A percentile compares a stretch with the other conserved stretches of the same genome.
Conservation (phyloP, 2,329 filamentous ascomycete genomes). For the Aspergillus terreus region DNA sequence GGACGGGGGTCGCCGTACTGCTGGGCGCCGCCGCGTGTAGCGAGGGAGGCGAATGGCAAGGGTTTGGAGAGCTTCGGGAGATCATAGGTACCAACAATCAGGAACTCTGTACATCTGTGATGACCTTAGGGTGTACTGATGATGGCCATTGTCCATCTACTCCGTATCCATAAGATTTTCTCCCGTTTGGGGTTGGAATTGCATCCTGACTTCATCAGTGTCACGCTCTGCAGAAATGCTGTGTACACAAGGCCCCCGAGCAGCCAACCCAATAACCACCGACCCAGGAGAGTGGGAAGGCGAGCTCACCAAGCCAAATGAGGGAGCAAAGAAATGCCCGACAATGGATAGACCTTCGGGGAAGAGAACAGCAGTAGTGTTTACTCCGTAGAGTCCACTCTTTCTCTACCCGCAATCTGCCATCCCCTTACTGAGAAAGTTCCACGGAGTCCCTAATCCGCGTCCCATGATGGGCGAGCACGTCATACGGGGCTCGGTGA, state of each 20-base stretch:
- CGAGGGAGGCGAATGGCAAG: background rate
- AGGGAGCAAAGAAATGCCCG: constrained; percentile 9
- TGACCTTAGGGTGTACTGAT: background rate
- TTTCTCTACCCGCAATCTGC: background rate
- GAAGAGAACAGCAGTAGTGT: constrained; percentile 8
- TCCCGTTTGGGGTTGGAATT: too few relatives aligned
- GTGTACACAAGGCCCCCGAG: background rate
- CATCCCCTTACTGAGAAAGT: background rate
- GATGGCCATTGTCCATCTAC: too few relatives aligned
- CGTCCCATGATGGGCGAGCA: constrained; percentile 13
- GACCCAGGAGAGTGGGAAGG: constrained; percentile 14
- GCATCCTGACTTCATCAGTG: too few relatives aligned
- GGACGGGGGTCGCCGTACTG: background rate
- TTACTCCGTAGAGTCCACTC: constrained; percentile 3
- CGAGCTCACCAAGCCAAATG: constrained; percentile 3
- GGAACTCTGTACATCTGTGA: background rate
- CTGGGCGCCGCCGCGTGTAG: background rate
- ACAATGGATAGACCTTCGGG: constrained; percentile 4
- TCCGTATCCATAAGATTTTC: too few relatives aligned
- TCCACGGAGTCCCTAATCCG: constrained; percentile 3
- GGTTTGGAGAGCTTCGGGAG: background rate
- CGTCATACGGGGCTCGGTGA: constrained; percentile 8
- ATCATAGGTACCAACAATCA: too few relatives aligned
- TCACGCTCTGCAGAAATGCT: too few relatives aligned
- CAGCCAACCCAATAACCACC: constrained; percentile 5